Conservation (phyloP, 208 protist species). For the Leishmania mexicana region DNA sequence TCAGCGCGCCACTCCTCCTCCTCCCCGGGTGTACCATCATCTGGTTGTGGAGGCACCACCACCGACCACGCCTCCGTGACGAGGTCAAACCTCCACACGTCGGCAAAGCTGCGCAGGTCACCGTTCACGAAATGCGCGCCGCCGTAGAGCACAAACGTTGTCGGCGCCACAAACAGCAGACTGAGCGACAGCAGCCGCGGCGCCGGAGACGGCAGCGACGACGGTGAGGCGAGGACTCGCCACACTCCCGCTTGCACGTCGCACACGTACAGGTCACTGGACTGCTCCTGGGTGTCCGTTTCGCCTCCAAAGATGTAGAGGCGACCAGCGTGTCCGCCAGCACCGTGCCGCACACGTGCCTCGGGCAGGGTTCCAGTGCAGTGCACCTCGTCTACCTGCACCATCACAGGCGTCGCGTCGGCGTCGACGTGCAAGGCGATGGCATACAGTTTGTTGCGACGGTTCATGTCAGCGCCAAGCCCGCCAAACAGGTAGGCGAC, state of each 20-base stretch:
- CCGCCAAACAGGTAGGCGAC: constrained; percentile 79
- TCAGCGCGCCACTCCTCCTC: not conserved
- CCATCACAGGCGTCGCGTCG: not conserved
- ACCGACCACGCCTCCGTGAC: constrained; percentile 23
- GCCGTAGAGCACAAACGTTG: constrained; percentile 58
- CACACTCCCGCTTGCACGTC: constrained; percentile 43
- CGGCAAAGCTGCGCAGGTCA: constrained; percentile 47
- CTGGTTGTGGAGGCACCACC: not conserved
- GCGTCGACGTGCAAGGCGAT: constrained; percentile 6
- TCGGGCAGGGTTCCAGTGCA: constrained; percentile 47
- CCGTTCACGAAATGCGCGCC: constrained; percentile 65
- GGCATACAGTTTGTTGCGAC: constrained; percentile 43
- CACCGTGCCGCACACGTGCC: constrained; percentile 55
- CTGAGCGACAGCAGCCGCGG: constrained; percentile 54
- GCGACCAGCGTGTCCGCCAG: constrained; percentile 27
- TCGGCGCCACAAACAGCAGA: constrained; percentile 44
- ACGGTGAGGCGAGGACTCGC: constrained; percentile 23
- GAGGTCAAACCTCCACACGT: constrained; percentile 54
- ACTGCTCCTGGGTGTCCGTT: constrained; percentile 53
- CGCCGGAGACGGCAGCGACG: constrained; percentile 27
- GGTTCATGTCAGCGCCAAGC: constrained; percentile 47
- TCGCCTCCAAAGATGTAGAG: constrained; percentile 74
- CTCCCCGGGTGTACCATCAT: not conserved
- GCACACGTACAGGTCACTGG: constrained; percentile 48
- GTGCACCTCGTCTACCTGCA: constrained; percentile 24